phyloP scores from a whole-genome alignment of 805 yeast genomes.

The Ogataea neopini region DNA sequence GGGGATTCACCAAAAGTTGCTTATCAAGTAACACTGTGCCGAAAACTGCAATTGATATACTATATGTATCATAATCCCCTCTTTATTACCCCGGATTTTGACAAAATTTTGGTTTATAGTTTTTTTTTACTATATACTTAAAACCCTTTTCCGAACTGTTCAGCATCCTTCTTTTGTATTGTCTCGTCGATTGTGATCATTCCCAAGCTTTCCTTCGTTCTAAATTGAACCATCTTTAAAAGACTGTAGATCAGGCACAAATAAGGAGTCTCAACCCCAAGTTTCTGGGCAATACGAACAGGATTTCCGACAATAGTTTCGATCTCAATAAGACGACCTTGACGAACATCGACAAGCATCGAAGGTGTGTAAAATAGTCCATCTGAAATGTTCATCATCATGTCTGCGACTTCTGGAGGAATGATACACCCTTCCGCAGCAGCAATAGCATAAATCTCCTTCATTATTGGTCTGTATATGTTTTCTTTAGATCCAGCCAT shows the following conservation, averaged over 20 bases:
- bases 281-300: slow-evolving; percentile 37
- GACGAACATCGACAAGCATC: slow-evolving; percentile 45
- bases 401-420: slow-evolving; percentile 35
- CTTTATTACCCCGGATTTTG: slow-evolving; percentile 6
- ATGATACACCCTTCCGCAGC: slow-evolving; percentile 44
- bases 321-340: slow-evolving; percentile 41
- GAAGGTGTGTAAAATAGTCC: slow-evolving; percentile 45
- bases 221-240: slow-evolving; percentile 59
- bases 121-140: slow-evolving; percentile 2
- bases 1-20: too few species aligned
- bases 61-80: too few species aligned
- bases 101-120: neutral
- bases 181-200: slow-evolving; percentile 34
- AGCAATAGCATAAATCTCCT: slow-evolving; percentile 46
- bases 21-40: too few species aligned
- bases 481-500: slow-evolving; percentile 28
- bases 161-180: slow-evolving; percentile 7
- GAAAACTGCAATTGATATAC: too few species aligned
- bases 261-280: slow-evolving; percentile 52
- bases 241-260: slow-evolving; percentile 57
- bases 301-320: slow-evolving; percentile 45
- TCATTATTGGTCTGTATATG: slow-evolving; percentile 40
- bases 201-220: slow-evolving; percentile 56
- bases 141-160: slow-evolving; percentile 26
- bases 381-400: slow-evolving; percentile 38